Base-by-base conservation (phyloP, 2,329 filamentous ascomycete genomes). In the Colletotrichum shisoi region DNA sequence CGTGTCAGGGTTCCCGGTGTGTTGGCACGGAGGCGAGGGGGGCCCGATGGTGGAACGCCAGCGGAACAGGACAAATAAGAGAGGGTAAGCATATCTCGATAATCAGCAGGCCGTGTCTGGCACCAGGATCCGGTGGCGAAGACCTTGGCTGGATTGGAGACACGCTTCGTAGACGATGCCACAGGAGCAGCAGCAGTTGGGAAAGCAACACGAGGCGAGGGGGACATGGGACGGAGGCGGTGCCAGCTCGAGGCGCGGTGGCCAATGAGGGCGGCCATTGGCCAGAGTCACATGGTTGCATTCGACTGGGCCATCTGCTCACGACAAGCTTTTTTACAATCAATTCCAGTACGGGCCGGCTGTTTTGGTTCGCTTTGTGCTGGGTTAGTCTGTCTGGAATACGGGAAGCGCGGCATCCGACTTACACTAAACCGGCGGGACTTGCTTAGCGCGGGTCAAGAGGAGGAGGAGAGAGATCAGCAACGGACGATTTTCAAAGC, bases 181-280 rank as follows among this genome's bases (percentile, higher is more conserved):
- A 37, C n/a, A 15, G 11, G 31, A 52, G 49, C 31, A 52, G 49
- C 31, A 52, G 42, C 31, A 24, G 42, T 34, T 42, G 27, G 12
- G 39, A 57, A 31, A 39, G 58, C 31, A 67, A 57, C 52, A 45
- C 21, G 59, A 63, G 27, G 49, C 63, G 52, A 63, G 45, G 51
- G 27, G 1, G 7, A 19, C 44, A 44, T 39, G 53, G 40, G 40
- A 27, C 31, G 40, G 31, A 34, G 57, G 12, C 39, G 49, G 57
- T 54, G 58, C 58, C 39, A 39, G 27, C 24, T 57, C 21, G 13
- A 31, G 54, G 56, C 37, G 27, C 19, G 19, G 40, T 19, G 21
- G 17, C 51, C 59, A 57, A 62, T 48, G 13, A 27, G 51, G 31
- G 40, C 58, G 40, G 27, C 27, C 17, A 19, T 17, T 42, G 42